These are phyloP conservation scores for Clitoria ternatea DNA, from an alignment of 306 rosid genomes.

Conservation along the genomic window DNA sequence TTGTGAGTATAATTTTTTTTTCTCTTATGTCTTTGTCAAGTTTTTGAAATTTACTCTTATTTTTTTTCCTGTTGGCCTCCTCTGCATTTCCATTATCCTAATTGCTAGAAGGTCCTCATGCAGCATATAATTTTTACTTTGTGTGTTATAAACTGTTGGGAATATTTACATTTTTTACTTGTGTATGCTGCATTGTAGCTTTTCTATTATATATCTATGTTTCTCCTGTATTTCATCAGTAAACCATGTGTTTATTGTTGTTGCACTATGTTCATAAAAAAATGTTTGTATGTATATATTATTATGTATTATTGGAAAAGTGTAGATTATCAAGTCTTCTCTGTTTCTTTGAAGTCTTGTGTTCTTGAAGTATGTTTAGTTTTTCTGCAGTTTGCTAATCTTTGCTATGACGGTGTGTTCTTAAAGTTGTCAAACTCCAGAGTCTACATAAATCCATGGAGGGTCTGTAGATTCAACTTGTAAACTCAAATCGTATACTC, in stretches of 20 bases:
- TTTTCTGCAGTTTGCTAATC: no score
- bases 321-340: background rate
- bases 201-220: background rate
- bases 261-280: background rate
- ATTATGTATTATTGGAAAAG: background rate
- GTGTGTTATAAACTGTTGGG: background rate
- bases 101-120: background rate
- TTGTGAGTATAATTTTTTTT: slow-evolving; percentile 60
- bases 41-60: background rate
- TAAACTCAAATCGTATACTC: no score
- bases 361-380: background rate
- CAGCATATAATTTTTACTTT: background rate
- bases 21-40: background rate
- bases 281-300: background rate
- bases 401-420: no score
- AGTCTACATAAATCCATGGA: no score
- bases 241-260: background rate
- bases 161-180: background rate
- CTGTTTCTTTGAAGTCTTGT: background rate
- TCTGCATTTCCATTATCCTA: background rate
- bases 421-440: no score
- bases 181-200: background rate
- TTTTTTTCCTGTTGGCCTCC: background rate
- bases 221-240: background rate
- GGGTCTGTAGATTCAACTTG: no score